Percentiles rank a stretch among this genome's conserved stretches.
These are phyloP conservation scores for Arachnomyces sp. DNA, from an alignment of 2,329 filamentous ascomycete genomes.

Conservation along the genomic window DNA sequence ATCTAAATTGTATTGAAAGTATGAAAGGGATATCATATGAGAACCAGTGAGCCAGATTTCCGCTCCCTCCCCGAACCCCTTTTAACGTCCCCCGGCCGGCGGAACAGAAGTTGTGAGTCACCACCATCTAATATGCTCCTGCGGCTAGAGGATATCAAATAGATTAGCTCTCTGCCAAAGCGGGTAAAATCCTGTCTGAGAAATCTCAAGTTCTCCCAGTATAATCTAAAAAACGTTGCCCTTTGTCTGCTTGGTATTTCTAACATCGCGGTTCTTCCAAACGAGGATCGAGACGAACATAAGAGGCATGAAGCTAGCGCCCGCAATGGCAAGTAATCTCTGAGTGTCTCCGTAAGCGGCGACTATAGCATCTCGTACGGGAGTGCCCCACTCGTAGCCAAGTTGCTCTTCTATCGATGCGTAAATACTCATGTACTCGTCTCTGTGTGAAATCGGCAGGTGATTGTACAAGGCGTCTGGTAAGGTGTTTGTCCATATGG, in stretches of 20 bases:
- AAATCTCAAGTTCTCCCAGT: too few relatives aligned
- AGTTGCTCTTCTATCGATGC: slow-evolving; percentile 42
- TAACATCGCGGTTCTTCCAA: slow-evolving; percentile 46
- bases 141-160: too few relatives aligned
- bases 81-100: too few relatives aligned
- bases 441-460: slow-evolving; percentile 27
- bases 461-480: slow-evolving; percentile 34
- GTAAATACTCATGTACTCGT: slow-evolving; percentile 35
- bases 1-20: too few relatives aligned
- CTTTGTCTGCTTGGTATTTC: slow-evolving; percentile 44
- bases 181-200: too few relatives aligned
- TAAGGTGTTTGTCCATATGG: slow-evolving; percentile 53
- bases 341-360: slow-evolving; percentile 52
- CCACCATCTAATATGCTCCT: too few relatives aligned
- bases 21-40: too few relatives aligned
- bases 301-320: slow-evolving; percentile 37
- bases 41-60: too few relatives aligned
- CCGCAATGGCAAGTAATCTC: slow-evolving; percentile 46
- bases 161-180: too few relatives aligned
- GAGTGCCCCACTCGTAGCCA: slow-evolving; percentile 44
- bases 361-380: slow-evolving; percentile 50
- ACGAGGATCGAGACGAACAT: slow-evolving; percentile 38
- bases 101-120: too few relatives aligned
- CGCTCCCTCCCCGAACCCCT: too few relatives aligned
- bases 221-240: slow-evolving; percentile 45